Evolutionary conservation across 2,329 filamentous ascomycete species (phyloP).

Genomic region (Neospermospora avenae): DNA sequence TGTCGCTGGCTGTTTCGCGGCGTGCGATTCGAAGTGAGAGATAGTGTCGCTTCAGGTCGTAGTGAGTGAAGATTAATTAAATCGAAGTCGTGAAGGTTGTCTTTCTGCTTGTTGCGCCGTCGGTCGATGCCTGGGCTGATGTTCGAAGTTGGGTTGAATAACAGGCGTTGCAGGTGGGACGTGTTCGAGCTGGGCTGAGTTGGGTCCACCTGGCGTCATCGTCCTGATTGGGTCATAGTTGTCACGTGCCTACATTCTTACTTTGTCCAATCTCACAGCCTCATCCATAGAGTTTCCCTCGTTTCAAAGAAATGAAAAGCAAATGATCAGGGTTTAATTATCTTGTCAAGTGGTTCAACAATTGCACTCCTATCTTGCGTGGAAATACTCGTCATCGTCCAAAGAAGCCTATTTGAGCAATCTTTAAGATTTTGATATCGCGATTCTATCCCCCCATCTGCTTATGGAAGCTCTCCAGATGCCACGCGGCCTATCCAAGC

Average conservation of each 20-base stretch:
- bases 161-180: not conserved
- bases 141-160: not conserved
- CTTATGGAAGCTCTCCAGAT: too few relatives aligned
- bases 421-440: too few relatives aligned
- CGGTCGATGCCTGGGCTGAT: not conserved
- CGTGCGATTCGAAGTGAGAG: not conserved
- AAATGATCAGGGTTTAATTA: too few relatives aligned
- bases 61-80: too few relatives aligned
- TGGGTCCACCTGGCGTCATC: not conserved
- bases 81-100: not conserved
- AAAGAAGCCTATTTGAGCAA: too few relatives aligned
- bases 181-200: too few relatives aligned
- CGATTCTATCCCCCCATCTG: too few relatives aligned
- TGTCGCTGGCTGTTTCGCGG: constrained; percentile 19
- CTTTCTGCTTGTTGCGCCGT: not conserved
- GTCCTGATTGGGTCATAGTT: not conserved
- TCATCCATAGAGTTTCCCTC: not conserved
- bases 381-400: too few relatives aligned
- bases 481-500: too few relatives aligned
- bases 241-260: not conserved
- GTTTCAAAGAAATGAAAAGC: not conserved
- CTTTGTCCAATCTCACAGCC: not conserved
- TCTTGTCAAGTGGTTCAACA: too few relatives aligned
- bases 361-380: too few relatives aligned
- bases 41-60: too few relatives aligned